Conservation (phyloP, 139 green algal species). For the Haematococcus sp. region DNA sequence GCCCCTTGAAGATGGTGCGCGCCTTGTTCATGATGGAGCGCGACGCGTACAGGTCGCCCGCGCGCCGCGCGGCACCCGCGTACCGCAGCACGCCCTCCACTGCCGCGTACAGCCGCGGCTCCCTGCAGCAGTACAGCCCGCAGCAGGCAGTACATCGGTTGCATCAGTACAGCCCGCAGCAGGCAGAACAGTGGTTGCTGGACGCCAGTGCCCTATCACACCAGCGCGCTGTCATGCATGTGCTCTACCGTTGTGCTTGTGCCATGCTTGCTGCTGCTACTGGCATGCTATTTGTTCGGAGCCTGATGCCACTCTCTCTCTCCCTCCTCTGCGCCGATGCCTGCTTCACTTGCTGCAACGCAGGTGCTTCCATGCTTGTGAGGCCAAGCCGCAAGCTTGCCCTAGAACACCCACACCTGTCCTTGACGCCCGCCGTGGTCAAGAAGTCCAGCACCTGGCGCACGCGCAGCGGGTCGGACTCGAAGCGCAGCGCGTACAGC, state of each 20-base stretch:
- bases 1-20: conserved; percentile 68
- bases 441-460: conserved; percentile 41
- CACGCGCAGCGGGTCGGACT: conserved; percentile 58
- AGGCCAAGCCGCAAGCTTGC: no score
- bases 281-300: no score
- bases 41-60: conserved; percentile 85
- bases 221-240: no score
- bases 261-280: no score
- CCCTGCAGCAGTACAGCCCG: conserved; percentile 10
- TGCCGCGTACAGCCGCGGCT: conserved; percentile 23
- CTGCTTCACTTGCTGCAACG: no score
- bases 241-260: no score
- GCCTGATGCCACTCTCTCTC: no score
- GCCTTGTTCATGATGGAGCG: conserved; percentile 71
- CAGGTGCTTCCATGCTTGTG: no score
- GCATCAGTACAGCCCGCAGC: background rate
- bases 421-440: conserved; percentile 22
- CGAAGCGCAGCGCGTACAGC: conserved; percentile 90
- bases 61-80: conserved; percentile 40
- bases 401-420: conserved; percentile 16
- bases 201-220: background rate
- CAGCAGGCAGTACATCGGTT: no score
- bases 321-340: no score
- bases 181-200: background rate
- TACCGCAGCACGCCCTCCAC: conserved; percentile 31